Conservation (phyloP, 2,329 filamentous ascomycete species). For the Monilinia vaccinii-corymbosi region DNA sequence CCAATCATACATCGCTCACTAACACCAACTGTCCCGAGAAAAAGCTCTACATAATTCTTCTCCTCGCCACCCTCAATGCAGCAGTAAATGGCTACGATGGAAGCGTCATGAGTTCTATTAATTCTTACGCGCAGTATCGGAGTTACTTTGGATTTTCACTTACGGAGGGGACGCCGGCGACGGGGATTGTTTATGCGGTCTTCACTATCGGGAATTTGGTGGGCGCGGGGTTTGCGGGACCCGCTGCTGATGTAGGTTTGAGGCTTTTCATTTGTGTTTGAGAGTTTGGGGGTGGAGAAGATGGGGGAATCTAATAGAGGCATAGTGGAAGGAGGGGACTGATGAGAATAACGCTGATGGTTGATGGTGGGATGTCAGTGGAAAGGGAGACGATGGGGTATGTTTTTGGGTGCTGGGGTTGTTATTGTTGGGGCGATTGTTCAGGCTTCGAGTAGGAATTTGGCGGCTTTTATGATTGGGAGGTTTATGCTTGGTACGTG, state of each 20-base stretch:
- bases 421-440: constrained; percentile 15
- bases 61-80: constrained; percentile 17
- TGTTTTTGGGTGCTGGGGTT: constrained; percentile 16
- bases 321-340: too few species aligned
- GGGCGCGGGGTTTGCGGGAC: background rate
- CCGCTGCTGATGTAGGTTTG: constrained; percentile 6
- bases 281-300: background rate
- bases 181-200: constrained; percentile 17
- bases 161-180: constrained; percentile 13
- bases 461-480: constrained; percentile 37
- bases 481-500: constrained; percentile 51
- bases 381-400: constrained; percentile 13
- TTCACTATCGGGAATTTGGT: constrained; percentile 10
- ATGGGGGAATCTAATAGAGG: too few species aligned
- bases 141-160: constrained; percentile 14
- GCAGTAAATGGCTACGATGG: constrained; percentile 38
- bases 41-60: constrained; percentile 12
- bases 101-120: constrained; percentile 41
- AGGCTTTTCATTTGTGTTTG: background rate
- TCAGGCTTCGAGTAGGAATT: constrained; percentile 23
- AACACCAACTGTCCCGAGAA: too few species aligned
- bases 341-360: background rate
- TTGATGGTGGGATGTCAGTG: background rate
- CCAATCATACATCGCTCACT: background rate
- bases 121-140: constrained; percentile 36